Evolutionary conservation across 805 yeast genomes (phyloP).

Genomic region (Lipomyces spencermartinsiae): DNA sequence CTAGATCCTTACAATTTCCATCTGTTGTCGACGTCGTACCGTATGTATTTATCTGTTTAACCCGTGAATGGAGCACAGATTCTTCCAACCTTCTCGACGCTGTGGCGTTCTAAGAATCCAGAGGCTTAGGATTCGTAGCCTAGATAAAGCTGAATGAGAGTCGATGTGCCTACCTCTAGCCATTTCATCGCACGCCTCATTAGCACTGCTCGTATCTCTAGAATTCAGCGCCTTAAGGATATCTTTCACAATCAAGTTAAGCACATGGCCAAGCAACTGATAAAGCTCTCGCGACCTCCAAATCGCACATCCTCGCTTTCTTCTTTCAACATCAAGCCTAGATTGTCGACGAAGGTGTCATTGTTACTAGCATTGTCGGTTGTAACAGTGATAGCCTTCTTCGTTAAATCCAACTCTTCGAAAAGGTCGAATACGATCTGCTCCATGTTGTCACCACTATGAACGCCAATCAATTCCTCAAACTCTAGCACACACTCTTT

Average conservation of each 20-base stretch:
- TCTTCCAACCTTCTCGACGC: not conserved
- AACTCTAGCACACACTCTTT: not conserved
- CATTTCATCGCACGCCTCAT: not conserved
- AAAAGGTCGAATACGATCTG: not conserved
- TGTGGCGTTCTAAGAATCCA: not conserved
- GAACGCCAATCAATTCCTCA: not conserved
- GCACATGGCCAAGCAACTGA: not conserved
- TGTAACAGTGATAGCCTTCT: not conserved
- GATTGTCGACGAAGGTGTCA: not conserved
- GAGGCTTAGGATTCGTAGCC: not conserved
- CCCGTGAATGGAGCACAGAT: not conserved
- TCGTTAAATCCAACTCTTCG: not conserved
- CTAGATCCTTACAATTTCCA: too few species aligned
- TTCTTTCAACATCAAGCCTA: not conserved
- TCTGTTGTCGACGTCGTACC: too few species aligned
- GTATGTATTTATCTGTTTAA: not conserved
- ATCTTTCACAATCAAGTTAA: not conserved
- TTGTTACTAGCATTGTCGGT: not conserved
- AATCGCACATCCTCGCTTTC: not conserved
- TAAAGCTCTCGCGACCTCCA: not conserved
- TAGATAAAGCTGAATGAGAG: too few species aligned
- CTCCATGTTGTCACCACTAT: constrained; percentile 3
- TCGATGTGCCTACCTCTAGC: not conserved
- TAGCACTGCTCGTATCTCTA: too few species aligned
- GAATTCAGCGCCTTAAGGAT: not conserved